Conservation (phyloP, 148 eudicot species). For the Persicaria maculosa region DNA sequence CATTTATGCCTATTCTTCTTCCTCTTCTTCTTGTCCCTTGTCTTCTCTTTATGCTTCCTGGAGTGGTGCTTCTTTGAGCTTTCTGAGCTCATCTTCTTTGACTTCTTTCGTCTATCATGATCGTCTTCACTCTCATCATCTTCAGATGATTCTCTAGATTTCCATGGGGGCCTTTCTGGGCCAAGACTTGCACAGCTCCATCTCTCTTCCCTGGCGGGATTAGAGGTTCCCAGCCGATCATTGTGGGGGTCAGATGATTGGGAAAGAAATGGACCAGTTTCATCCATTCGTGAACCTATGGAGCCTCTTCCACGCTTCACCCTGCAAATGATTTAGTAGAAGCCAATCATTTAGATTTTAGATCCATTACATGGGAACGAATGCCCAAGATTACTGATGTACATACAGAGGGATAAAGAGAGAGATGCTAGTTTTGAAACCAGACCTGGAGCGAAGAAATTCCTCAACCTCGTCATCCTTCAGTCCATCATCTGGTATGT, state of each 20-base stretch:
- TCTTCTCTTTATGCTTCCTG: slow-evolving; percentile 50
- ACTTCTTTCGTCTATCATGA: slow-evolving; percentile 23
- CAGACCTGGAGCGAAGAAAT: slow-evolving; percentile 72
- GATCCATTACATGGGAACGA: not conserved
- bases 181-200: slow-evolving; percentile 32
- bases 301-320: slow-evolving; percentile 88
- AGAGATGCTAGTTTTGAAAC: not conserved
- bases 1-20: slow-evolving; percentile 35
- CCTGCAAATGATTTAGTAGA: slow-evolving; percentile 35
- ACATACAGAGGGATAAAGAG: not conserved
- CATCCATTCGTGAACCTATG: slow-evolving; percentile 91
- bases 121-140: slow-evolving; percentile 35
- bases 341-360: slow-evolving; percentile 10
- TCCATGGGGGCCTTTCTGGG: slow-evolving; percentile 57
- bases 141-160: slow-evolving; percentile 32
- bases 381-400: not conserved
- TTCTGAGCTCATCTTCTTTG: slow-evolving; percentile 27
- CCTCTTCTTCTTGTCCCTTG: slow-evolving; percentile 44
- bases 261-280: slow-evolving; percentile 82
- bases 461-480: slow-evolving; percentile 74
- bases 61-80: slow-evolving; percentile 50
- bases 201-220: slow-evolving; percentile 18
- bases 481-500: slow-evolving; percentile 30
- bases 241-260: slow-evolving; percentile 23
- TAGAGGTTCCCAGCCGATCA: slow-evolving; percentile 15